Base-by-base conservation (phyloP, 2,329 filamentous ascomycete genomes). In the Ophiostoma sp. region DNA sequence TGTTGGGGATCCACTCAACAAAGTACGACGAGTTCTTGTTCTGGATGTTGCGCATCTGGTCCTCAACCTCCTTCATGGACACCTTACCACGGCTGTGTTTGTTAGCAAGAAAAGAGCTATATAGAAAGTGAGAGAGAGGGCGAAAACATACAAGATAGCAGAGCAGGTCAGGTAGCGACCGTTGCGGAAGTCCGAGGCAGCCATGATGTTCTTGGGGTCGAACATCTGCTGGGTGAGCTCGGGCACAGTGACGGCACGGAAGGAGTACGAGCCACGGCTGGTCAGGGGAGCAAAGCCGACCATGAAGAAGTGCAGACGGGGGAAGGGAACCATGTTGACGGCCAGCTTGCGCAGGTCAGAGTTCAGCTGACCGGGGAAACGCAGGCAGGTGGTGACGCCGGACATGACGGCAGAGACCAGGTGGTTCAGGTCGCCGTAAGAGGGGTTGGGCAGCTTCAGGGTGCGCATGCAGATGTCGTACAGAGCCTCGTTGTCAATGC, bases 191-290 rank as follows among this genome's bases (percentile, higher is more conserved):
- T 99, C 95, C 74, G 94, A 96, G 75, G 95, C 95, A 84, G 95
- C 95, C 95, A 99, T 99, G 94, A 99, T 99, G 90, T 99, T 99
- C 93, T 98, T 99, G 79, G 95, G 94, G 87, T 99, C 95, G 87
- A 96, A 99, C 93, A 99, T 98, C 84, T 99, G 95, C 87, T 99
- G 95, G 79, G 95, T 98, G 82, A 99, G 89, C 87, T 99, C 95
- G 71, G 95, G 94, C 73, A 99, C 95, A 79, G 90, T 94, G 82
- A 98, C 91, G 76, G 95, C 94, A 80, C 95, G 95, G 94, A 98
- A 99, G 77, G 92, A 93, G 87, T 96, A 83, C 76, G 94, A 91
- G 78, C 84, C 84, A 75, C 84, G 84, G 83, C 93, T 96, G 82
- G 95, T 99, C 79, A 99, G 89, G 80, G 95, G 95, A 83, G 95